A percentile compares a stretch with the other conserved stretches of the same genome.
Conservation (phyloP, 2,329 filamentous ascomycete genomes). For the Fusarium camptoceras region DNA sequence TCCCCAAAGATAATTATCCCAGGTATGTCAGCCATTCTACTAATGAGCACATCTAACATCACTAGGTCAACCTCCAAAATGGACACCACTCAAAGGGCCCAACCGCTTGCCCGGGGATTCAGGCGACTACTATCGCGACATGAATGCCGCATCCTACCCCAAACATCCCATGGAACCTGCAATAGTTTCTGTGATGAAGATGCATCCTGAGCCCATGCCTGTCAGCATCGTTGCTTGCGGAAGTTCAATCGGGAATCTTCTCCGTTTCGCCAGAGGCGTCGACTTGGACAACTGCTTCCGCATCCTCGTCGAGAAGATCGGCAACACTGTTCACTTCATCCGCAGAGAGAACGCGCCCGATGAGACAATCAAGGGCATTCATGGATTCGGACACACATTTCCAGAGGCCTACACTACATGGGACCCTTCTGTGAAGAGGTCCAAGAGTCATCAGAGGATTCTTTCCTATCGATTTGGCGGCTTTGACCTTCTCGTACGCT, state of each 20-base stretch:
- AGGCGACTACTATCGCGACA: conserved; percentile 65
- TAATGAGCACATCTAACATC: conserved; percentile 1
- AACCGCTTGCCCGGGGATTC: conserved; percentile 49
- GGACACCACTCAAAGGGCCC: conserved; percentile 27
- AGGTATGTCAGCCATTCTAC: conserved; percentile 41
- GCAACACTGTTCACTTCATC: conserved; percentile 70
- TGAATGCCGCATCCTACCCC: conserved; percentile 64
- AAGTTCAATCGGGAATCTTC: conserved; percentile 70
- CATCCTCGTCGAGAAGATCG: conserved; percentile 67
- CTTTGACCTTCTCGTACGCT: conserved; percentile 45
- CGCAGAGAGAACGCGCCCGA: conserved; percentile 70
- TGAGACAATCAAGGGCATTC: conserved; percentile 65
- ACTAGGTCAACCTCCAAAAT: conserved; percentile 41
- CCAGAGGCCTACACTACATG: conserved; percentile 75
- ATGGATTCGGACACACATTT: conserved; percentile 74
- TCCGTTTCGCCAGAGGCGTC: conserved; percentile 63
- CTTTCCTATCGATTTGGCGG: conserved; percentile 67
- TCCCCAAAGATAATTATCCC: conserved; percentile 59
- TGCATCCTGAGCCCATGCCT: conserved; percentile 30
- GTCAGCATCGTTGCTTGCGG: conserved; percentile 72
- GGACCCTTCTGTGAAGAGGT: conserved; percentile 64
- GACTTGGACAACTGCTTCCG: conserved; percentile 66
- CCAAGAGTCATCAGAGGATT: conserved; percentile 71
- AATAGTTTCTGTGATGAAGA: conserved; percentile 54
- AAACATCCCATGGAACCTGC: conserved; percentile 64